Conservation (phyloP, 352 stramenopile species). For the Pythium pyrilobum region DNA sequence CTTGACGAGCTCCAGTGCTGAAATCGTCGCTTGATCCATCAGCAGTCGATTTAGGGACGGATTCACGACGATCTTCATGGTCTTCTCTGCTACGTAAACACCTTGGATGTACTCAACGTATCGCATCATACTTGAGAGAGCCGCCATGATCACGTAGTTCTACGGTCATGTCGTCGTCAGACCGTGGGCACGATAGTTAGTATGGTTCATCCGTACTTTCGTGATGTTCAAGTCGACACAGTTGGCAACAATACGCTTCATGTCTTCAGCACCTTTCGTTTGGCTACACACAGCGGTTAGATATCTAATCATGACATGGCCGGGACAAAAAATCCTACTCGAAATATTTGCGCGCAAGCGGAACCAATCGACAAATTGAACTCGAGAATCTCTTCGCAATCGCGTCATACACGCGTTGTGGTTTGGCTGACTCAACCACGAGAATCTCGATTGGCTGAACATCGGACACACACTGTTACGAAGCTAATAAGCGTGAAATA, state of each 20-base stretch:
- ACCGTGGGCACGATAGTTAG: background rate
- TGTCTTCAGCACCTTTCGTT: slow-evolving; percentile 76
- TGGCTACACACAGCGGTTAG: slow-evolving; percentile 32
- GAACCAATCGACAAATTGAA: slow-evolving; percentile 54
- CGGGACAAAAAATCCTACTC: slow-evolving; percentile 33
- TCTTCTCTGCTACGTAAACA: slow-evolving; percentile 77
- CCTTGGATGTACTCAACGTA: slow-evolving; percentile 87
- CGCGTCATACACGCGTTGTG: slow-evolving; percentile 62
- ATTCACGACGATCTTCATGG: slow-evolving; percentile 77
- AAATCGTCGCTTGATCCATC: slow-evolving; percentile 81
- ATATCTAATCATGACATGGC: background rate
- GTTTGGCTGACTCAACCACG: slow-evolving; percentile 54
- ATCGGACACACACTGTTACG: too few relatives aligned
- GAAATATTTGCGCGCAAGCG: slow-evolving; percentile 75
- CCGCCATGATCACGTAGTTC: slow-evolving; percentile 84
- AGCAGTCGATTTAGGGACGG: slow-evolving; percentile 67
- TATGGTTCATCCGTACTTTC: slow-evolving; percentile 27
- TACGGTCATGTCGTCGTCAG: slow-evolving; percentile 11
- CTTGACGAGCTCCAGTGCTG: slow-evolving; percentile 64
- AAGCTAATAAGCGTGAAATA: background rate
- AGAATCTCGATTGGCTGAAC: slow-evolving; percentile 67
- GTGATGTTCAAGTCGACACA: slow-evolving; percentile 81
- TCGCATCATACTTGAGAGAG: slow-evolving; percentile 74
- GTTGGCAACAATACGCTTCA: slow-evolving; percentile 80
- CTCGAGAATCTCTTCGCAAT: slow-evolving; percentile 52